Evolutionary conservation across 108 stramenopile genomes (phyloP).

Genomic region (Nannochloropsis gaditana): DNA sequence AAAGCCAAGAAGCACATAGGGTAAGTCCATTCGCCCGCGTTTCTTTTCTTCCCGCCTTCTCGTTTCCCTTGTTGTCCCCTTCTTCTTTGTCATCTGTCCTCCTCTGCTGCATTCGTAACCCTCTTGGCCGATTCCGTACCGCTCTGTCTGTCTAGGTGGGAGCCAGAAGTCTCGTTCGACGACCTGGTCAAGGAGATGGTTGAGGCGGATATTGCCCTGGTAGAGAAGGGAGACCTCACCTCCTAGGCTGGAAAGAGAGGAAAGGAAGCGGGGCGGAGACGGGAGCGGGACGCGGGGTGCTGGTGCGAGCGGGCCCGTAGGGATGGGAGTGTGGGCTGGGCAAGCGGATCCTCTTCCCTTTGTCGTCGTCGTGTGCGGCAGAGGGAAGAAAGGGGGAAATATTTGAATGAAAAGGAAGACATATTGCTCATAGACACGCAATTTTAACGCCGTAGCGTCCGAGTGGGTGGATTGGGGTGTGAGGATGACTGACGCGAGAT

Average conservation of each 20-base stretch:
- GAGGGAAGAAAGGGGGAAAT: no score
- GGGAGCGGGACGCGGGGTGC: not conserved
- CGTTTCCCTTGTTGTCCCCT: not conserved
- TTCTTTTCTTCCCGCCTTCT: not conserved
- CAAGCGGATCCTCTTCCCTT: no score
- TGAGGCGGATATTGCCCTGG: conserved; percentile 77
- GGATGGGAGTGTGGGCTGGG: no score
- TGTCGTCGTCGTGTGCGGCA: no score
- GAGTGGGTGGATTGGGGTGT: no score
- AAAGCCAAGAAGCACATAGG: conserved; percentile 89
- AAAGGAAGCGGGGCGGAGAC: not conserved
- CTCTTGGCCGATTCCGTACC: not conserved
- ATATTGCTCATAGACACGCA: no score
- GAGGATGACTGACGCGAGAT: no score
- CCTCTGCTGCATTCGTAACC: not conserved
- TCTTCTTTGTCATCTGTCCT: not conserved
- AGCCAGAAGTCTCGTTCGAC: conserved; percentile 60
- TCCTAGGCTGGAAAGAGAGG: not conserved
- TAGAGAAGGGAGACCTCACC: conserved; percentile 47
- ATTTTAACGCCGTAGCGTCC: no score
- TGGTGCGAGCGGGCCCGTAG: no score
- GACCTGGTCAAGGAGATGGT: conserved; percentile 93
- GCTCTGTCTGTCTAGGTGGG: not conserved
- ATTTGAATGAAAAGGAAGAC: no score
- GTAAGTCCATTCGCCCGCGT: conserved; percentile 63